A percentile compares a stretch with the other conserved stretches of the same genome.
Evolutionary conservation across 371 early-diverging fungal genomes (phyloP).

Genomic region (Apophysomyces ossiformis): DNA sequence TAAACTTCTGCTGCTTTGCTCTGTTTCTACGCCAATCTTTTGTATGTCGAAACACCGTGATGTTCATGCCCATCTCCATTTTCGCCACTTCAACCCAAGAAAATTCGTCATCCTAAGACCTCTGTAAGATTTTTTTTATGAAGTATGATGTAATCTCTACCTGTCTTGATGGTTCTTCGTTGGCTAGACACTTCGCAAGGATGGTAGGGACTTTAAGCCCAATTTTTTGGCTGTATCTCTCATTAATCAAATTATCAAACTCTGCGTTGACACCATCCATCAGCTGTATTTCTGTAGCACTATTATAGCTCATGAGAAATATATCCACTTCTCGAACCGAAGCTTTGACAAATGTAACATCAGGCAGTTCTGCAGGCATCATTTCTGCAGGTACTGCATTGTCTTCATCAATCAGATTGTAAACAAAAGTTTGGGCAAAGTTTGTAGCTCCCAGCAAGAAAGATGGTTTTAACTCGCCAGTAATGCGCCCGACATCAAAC

Average conservation of each 20-base stretch:
- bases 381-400: conserved; percentile 68
- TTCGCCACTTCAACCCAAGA: conserved; percentile 81
- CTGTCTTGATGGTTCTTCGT: conserved; percentile 30
- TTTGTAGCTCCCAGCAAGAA: conserved; percentile 62
- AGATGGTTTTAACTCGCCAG: conserved; percentile 73
- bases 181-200: conserved; percentile 59
- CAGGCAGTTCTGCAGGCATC: conserved; percentile 53
- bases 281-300: conserved; percentile 58
- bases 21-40: conserved; percentile 62
- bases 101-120: conserved; percentile 31
- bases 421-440: conserved; percentile 68
- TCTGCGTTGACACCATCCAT: conserved; percentile 64
- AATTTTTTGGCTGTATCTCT: conserved; percentile 62
- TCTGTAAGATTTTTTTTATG: not conserved
- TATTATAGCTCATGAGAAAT: conserved; percentile 65
- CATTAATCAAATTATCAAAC: conserved; percentile 72
- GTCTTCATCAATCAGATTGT: conserved; percentile 75
- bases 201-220: conserved; percentile 68
- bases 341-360: conserved; percentile 70
- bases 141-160: not conserved
- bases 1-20: conserved; percentile 64
- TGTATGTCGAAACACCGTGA: conserved; percentile 64
- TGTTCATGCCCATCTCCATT: conserved; percentile 60
- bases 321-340: conserved; percentile 64
- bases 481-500: conserved; percentile 67